A percentile compares a stretch with the other conserved stretches of the same genome.
These are phyloP conservation scores for Penicillium ochrochloron DNA, from an alignment of 495 filamentous ascomycete genomes.

Conservation along the genomic window DNA sequence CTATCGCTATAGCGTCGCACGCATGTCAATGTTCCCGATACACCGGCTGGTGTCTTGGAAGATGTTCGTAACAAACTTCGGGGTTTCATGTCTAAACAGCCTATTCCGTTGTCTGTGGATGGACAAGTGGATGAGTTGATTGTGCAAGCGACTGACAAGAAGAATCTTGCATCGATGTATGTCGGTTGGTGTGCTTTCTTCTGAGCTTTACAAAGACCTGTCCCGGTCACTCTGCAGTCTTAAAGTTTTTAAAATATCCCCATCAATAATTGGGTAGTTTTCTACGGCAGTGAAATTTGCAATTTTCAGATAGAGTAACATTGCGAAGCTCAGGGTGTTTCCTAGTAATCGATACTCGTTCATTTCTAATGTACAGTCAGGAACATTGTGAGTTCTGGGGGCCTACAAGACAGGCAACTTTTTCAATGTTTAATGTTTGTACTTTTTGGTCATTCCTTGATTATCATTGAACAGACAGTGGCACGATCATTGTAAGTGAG, in stretches of 20 bases:
- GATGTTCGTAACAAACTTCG: conserved; percentile 84
- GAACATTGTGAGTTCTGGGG: not conserved
- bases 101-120: conserved; percentile 89
- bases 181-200: conserved; percentile 98
- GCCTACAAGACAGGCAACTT: not conserved
- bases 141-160: conserved; percentile 75
- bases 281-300: not conserved
- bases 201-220: conserved; percentile 42
- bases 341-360: not conserved
- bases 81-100: conserved; percentile 82
- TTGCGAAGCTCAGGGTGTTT: no score
- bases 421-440: not conserved
- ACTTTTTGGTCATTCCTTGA: not conserved
- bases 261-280: not conserved
- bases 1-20: conserved; percentile 56
- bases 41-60: conserved; percentile 88
- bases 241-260: not conserved
- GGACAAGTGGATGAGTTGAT: conserved; percentile 95
- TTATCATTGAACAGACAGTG: not conserved
- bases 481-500: not conserved
- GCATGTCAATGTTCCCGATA: conserved; percentile 71
- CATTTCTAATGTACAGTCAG: not conserved
- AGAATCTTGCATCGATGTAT: conserved; percentile 87
- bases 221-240: not conserved
- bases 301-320: not conserved